Percentiles rank a stretch among this genome's conserved stretches.
Evolutionary conservation across 805 yeast species (phyloP).

Genomic region (Sugiyamaella mastotermitis): DNA sequence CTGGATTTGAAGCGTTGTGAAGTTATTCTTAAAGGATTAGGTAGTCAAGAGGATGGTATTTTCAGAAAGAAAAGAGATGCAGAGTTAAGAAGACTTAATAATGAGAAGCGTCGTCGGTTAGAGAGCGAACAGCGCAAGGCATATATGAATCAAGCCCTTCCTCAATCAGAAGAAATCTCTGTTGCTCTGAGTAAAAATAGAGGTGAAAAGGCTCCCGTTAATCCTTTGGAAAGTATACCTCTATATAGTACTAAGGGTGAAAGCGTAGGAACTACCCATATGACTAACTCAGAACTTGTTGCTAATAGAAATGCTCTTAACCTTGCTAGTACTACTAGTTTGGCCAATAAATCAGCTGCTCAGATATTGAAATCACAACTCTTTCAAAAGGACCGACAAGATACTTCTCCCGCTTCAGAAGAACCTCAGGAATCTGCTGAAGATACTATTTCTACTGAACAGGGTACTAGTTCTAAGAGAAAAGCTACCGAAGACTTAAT

Average conservation of each 20-base stretch:
- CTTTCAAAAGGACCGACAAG: conserved; percentile 5
- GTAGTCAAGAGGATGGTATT: conserved; percentile 70
- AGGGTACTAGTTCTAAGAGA: conserved; percentile 14
- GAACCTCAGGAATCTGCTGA: conserved; percentile 9
- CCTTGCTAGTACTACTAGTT: conserved; percentile 63
- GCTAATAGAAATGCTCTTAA: conserved; percentile 55
- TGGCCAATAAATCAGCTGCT: conserved; percentile 66
- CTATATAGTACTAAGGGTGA: conserved; percentile 72
- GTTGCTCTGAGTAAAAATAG: conserved; percentile 45
- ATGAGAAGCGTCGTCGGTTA: conserved; percentile 50
- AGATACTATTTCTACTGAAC: conserved; percentile 4
- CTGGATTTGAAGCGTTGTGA: conserved; percentile 75
- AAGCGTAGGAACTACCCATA: conserved; percentile 57
- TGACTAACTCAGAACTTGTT: conserved; percentile 67
- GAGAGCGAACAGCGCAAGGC: conserved; percentile 28
- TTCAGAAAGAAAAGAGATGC: conserved; percentile 62
- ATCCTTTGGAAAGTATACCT: conserved; percentile 67
- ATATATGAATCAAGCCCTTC: conserved; percentile 6
- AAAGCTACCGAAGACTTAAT: conserved; percentile 12
- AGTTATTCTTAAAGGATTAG: conserved; percentile 54
- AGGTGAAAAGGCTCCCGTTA: conserved; percentile 67
- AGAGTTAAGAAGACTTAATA: conserved; percentile 64
- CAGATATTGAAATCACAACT: conserved; percentile 45
- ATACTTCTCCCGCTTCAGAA: conserved; percentile 1
- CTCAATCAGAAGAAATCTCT: conserved; percentile 8